phyloP scores from a whole-genome alignment of 352 stramenopile species.

The Heterotrichella gracilis region DNA sequence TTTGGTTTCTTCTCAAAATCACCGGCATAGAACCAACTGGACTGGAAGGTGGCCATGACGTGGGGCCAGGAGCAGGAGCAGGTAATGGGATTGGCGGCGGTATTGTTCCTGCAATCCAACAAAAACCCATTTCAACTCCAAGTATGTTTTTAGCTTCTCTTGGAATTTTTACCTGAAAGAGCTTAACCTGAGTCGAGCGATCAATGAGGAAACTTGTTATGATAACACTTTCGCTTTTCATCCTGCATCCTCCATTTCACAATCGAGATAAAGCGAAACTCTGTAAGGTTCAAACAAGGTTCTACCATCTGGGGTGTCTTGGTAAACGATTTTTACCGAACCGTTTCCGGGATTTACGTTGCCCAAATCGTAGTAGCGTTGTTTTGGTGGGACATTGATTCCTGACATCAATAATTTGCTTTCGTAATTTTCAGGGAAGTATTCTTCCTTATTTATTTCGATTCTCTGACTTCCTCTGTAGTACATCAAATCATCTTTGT shows the following conservation, averaged over 20 bases:
- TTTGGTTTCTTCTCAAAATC: background rate
- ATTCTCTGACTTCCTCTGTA: background rate
- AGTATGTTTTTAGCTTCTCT: background rate
- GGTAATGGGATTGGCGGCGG: background rate
- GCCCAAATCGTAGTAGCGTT: background rate
- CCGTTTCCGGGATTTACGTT: background rate
- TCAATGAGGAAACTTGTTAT: background rate
- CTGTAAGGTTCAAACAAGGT: background rate
- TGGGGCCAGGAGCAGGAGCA: too few relatives aligned
- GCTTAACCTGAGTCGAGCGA: background rate
- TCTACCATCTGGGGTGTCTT: background rate
- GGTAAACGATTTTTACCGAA: background rate
- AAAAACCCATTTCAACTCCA: background rate
- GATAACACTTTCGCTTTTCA: background rate
- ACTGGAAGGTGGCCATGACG: too few relatives aligned
- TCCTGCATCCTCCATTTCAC: background rate
- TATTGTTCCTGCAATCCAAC: background rate
- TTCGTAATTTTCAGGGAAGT: background rate
- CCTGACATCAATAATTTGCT: background rate
- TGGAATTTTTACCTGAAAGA: background rate
- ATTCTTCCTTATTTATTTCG: background rate
- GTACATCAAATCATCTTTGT: background rate
- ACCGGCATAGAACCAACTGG: background rate
- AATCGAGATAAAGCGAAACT: background rate
- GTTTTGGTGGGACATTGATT: background rate